These are phyloP conservation scores for Amanita rimosa DNA, from an alignment of 768 basidiomycete genomes.

Conservation along the genomic window DNA sequence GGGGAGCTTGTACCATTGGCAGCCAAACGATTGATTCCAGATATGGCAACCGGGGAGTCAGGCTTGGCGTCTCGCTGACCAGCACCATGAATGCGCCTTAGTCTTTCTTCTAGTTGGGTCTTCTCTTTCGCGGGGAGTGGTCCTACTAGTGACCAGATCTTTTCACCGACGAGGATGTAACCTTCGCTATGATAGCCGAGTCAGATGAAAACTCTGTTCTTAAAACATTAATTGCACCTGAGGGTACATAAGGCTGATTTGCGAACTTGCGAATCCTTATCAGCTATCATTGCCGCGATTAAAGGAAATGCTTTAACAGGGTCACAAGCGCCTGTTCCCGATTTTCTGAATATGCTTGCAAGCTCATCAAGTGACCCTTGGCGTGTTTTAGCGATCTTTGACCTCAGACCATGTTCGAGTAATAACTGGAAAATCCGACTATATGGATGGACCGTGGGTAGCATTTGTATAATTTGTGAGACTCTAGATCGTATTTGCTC, in stretches of 20 bases:
- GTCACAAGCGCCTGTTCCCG: slow-evolving; percentile 75
- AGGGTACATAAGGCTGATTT: slow-evolving; percentile 78
- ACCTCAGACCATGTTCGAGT: slow-evolving; percentile 79
- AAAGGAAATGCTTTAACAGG: slow-evolving; percentile 69
- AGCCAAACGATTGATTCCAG: slow-evolving; percentile 28
- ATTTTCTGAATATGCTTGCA: slow-evolving; percentile 63
- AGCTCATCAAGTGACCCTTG: slow-evolving; percentile 83
- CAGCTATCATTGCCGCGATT: slow-evolving; percentile 72
- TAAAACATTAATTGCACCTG: slow-evolving; percentile 37
- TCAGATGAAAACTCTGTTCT: slow-evolving; percentile 5
- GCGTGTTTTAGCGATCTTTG: slow-evolving; percentile 86
- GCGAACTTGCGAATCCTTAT: slow-evolving; percentile 82
- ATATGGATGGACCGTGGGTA: slow-evolving; percentile 88
- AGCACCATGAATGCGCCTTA: slow-evolving; percentile 71
- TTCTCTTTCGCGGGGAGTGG: slow-evolving; percentile 75
- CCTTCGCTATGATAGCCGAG: slow-evolving; percentile 44
- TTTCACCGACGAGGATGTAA: slow-evolving; percentile 76
- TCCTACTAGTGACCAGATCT: slow-evolving; percentile 73
- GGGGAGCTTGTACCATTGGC: slow-evolving; percentile 9
- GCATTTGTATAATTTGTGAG: slow-evolving; percentile 70
- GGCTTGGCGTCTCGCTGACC: slow-evolving; percentile 31
- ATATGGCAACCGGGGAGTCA: slow-evolving; percentile 27
- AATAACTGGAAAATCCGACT: slow-evolving; percentile 85
- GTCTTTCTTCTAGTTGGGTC: slow-evolving; percentile 82
- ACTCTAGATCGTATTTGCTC: slow-evolving; percentile 75